Base-by-base conservation (phyloP, 78 protist genomes). In the Dictyostelium intermedium region DNA sequence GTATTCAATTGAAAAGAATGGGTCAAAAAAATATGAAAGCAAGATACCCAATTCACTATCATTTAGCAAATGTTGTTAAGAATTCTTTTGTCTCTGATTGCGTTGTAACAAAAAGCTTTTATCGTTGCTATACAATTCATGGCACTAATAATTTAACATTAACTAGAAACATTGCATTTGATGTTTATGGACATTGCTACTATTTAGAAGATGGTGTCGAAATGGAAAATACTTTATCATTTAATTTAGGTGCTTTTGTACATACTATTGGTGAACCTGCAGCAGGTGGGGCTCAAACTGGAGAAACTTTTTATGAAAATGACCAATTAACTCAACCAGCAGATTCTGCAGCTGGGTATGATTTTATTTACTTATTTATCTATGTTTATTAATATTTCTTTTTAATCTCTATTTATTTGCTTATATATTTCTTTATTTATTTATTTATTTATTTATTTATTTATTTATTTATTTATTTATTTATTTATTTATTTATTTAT, bases 171-270 rank as follows among this genome's bases (percentile, higher is more conserved):
- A 83, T 86, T 53, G 96, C 92, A 0, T 97, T 84, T 63, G 93
- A 96, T 81, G 93, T 69, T 47, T 72, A 43, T 47, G 98, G 98
- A 2, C 96, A 94, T 80, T 94, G 97, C 13, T 94, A 45, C 81
- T 96, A 91, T 41, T n/a, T 96, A 13, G 98, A 96, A 69, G 96
- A 91, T 91, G 98, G 98, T 56, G 81, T 91, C 60, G 98, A 96
- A 41, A 83, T 85, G n/a, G 37, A 92, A 23, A 96, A 96, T 87
- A 83, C 45, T 7, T 25, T 96, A 27, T 10, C 92, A 10, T 93
- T 63, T 77, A 96, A 96, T 41, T 34, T 96, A 1, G 97, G 70
- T 43, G 91, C 97, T 1, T 96, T 76, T 23, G 92, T 96, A 23
- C 87, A 92, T 23, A 91, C 93, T 2, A 96, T 96, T 18, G 89